Conservation (phyloP, 2,329 filamentous ascomycete genomes). For the Neophaeococcomyces mojaviensis region DNA sequence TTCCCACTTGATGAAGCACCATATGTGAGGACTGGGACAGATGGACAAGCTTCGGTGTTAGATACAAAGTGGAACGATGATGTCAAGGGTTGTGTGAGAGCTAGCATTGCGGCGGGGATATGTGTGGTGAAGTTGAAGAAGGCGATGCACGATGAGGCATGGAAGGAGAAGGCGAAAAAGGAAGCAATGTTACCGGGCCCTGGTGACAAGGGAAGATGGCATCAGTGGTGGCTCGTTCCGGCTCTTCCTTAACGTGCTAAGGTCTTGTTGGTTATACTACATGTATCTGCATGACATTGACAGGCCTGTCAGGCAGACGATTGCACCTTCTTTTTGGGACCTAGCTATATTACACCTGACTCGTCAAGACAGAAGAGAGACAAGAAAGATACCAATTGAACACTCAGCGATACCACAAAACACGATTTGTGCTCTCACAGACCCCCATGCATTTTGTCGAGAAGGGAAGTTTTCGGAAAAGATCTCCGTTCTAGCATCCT, state of each 20-base stretch:
- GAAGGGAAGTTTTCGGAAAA: too few relatives aligned
- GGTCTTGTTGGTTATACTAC: background rate
- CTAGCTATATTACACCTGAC: too few relatives aligned
- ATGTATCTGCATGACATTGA: too few relatives aligned
- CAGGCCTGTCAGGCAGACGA: too few relatives aligned
- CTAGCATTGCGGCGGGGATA: conserved; percentile 64
- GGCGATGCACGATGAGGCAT: conserved; percentile 36
- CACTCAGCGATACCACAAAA: too few relatives aligned
- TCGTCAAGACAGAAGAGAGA: too few relatives aligned
- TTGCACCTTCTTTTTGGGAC: too few relatives aligned
- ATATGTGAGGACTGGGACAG: conserved; percentile 32
- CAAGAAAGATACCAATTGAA: too few relatives aligned
- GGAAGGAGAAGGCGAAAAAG: conserved; percentile 16
- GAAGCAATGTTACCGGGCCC: conserved; percentile 14
- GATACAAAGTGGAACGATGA: conserved; percentile 56
- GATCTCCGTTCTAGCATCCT: too few relatives aligned
- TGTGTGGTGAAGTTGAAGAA: conserved; percentile 44
- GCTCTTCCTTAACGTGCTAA: background rate
- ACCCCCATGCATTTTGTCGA: too few relatives aligned
- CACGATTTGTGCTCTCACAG: too few relatives aligned
- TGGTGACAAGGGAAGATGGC: conserved; percentile 4
- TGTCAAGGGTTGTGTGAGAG: conserved; percentile 55
- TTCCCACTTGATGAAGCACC: conserved; percentile 18
- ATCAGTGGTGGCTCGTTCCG: conserved; percentile 9
- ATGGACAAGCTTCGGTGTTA: conserved; percentile 38